Evolutionary conservation across 768 basidiomycete species (phyloP).

Genomic region (Leccinellum albellum): DNA sequence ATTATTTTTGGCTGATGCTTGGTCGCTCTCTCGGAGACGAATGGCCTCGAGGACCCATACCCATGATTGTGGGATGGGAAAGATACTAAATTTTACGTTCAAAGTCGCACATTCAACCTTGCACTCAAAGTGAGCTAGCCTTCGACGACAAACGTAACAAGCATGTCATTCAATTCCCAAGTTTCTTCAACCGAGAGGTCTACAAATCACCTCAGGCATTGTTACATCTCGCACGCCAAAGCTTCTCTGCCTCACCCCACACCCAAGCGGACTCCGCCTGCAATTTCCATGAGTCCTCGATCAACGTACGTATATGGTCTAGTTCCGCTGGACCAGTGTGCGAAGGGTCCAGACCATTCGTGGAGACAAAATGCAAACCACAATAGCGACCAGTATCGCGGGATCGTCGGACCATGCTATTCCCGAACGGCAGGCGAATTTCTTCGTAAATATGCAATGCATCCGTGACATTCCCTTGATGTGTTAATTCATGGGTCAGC

Average conservation of each 20-base stretch:
- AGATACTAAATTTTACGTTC: too few relatives aligned
- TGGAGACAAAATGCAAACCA: constrained; percentile 8
- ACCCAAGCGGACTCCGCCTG: constrained; percentile 7
- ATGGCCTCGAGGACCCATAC: too few relatives aligned
- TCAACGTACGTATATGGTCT: constrained; percentile 3
- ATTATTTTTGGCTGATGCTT: neutral
- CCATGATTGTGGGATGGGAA: too few relatives aligned
- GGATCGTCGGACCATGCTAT: constrained; percentile 18
- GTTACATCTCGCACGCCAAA: constrained; percentile 1
- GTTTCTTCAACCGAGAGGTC: too few relatives aligned
- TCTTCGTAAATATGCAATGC: constrained; percentile 33
- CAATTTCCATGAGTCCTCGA: constrained; percentile 19
- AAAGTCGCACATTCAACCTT: too few relatives aligned
- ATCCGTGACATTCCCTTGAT: constrained; percentile 17
- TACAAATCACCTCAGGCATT: too few relatives aligned
- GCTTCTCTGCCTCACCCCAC: constrained; percentile 12
- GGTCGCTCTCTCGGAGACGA: neutral
- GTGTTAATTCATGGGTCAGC: constrained; percentile 22
- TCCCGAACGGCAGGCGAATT: constrained; percentile 30
- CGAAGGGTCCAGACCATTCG: neutral
- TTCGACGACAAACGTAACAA: too few relatives aligned
- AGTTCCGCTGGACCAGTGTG: constrained; percentile 8
- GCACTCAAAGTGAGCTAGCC: too few relatives aligned
- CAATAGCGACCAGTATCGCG: constrained; percentile 22
- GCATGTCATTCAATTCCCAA: too few relatives aligned